phyloP scores from a whole-genome alignment of 1,284 basidiomycete species.

The Microbotryum scabiosae region DNA sequence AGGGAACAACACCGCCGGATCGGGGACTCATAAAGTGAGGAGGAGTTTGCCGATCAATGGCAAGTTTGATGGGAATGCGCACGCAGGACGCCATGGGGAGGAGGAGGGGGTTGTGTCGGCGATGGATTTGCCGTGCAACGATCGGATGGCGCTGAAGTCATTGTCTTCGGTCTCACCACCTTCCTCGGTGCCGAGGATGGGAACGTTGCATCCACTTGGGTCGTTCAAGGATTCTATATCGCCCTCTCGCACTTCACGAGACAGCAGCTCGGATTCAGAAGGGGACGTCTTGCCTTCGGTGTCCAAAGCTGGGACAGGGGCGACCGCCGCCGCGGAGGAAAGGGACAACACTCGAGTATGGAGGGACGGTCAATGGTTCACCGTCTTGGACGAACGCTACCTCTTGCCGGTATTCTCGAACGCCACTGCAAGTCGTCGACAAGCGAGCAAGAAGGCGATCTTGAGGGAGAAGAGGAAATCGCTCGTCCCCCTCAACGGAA shows the following conservation, averaged over 20 bases:
- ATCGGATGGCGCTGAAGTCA: neutral
- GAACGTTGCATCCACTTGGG: no score
- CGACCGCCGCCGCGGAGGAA: neutral
- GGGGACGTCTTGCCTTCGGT: slow-evolving; percentile 21
- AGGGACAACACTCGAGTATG: slow-evolving; percentile 40
- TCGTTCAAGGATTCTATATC: no score
- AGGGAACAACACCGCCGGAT: neutral
- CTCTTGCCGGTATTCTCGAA: slow-evolving; percentile 85
- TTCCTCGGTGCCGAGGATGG: no score
- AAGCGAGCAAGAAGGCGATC: slow-evolving; percentile 37
- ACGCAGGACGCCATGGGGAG: neutral
- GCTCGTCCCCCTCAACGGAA: slow-evolving; percentile 6
- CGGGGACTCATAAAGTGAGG: slow-evolving; percentile 7
- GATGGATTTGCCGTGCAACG: slow-evolving; percentile 14
- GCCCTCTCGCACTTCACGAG: no score
- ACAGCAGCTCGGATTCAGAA: slow-evolving; percentile 12
- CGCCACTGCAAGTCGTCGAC: slow-evolving; percentile 42
- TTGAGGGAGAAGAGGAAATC: slow-evolving; percentile 13
- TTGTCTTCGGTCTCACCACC: no score
- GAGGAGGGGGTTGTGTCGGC: neutral
- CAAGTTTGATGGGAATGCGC: neutral
- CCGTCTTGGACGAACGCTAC: slow-evolving; percentile 86
- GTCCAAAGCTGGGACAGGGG: neutral
- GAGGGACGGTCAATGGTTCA: slow-evolving; percentile 81
- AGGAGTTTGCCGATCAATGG: neutral